These are phyloP conservation scores for Agaricus bisporus DNA, from an alignment of 768 basidiomycete genomes.

Conservation along the genomic window DNA sequence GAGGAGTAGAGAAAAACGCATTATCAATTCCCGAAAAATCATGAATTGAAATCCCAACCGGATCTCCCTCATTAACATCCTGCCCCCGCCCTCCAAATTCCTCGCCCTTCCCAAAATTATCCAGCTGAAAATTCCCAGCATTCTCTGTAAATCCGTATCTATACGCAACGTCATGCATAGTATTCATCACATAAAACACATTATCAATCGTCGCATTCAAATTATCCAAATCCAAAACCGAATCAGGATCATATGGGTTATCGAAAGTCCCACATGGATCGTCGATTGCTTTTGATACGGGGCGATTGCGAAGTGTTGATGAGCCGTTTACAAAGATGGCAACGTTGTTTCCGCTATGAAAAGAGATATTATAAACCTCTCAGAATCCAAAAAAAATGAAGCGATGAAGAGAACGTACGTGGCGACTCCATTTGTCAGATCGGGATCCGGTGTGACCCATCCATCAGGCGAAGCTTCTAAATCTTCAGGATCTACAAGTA, in stretches of 20 bases:
- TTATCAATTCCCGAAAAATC: slow-evolving; percentile 37
- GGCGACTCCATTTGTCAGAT: neutral
- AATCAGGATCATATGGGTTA: neutral
- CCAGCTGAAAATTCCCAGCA: slow-evolving; percentile 9
- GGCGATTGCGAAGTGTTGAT: neutral
- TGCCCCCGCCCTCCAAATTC: slow-evolving; percentile 17
- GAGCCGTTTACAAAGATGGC: neutral
- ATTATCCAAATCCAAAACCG: slow-evolving; percentile 22
- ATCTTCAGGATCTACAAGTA: slow-evolving; percentile 45
- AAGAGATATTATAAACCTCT: neutral
- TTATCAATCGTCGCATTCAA: slow-evolving; percentile 45
- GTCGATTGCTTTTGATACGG: neutral
- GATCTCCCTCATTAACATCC: slow-evolving; percentile 30
- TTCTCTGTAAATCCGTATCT: slow-evolving; percentile 47
- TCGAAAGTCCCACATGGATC: neutral
- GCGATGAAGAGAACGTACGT: neutral
- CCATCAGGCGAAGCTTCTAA: slow-evolving; percentile 38
- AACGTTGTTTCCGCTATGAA: neutral
- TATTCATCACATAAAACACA: slow-evolving; percentile 54
- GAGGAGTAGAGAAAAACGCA: slow-evolving; percentile 34
- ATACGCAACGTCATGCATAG: slow-evolving; percentile 41
- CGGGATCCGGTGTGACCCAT: slow-evolving; percentile 29
- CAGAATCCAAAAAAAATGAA: too few species aligned
- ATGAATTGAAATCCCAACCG: slow-evolving; percentile 45
- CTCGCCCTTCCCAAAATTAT: slow-evolving; percentile 29